Evolutionary conservation across 164 flowering plant species (phyloP), one percentile per base, ranked within the genome.

Genomic region (Nymphaea colorata): DNA sequence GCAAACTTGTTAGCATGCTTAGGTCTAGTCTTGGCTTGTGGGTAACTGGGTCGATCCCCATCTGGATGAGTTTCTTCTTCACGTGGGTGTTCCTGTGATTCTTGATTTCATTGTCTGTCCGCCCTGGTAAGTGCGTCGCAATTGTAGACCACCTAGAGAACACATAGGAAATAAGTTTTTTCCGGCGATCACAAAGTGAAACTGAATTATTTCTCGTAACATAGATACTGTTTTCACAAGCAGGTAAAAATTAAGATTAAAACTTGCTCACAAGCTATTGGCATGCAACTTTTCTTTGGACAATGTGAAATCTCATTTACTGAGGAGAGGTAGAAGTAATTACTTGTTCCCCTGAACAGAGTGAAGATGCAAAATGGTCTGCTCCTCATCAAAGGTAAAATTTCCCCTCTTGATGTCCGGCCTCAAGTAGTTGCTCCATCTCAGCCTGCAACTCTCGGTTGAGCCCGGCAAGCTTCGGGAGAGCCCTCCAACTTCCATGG

Each of bases 21-120:
- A 77, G 79, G 67, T 86, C 90, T 4, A 84, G 69, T 71, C 84
- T 80, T 66, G 85, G 90, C 76, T 69, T 79, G 67, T 88, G 94
- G 5, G 94, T 88, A 7, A 60, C 66, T 4, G 94, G 94, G 53
- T 88, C 90, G 45, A 86, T 83, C 0, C 91, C 94, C 85, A 72
- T 81, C 63, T 76, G 78, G 0, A 88, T 76, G 2, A 88, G 79
- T 70, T 86, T 88, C 70, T 81, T 88, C 78, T 79, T 84, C 10
- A 88, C 41, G 59, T 82, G 87, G n/a, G 93, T 87, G 76, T 87
- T 87, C 89, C 89, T 85, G 17, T 67, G 78, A 70, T 86, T 88
- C 81, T 88, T 88, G 69, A 86, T 85, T 61, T 86, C 94, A 60
- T 86, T 86, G 43, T 87, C 93, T 0, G 93, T 87, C 62, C 93